A percentile compares a stretch with the other conserved stretches of the same genome.
phyloP scores from a whole-genome alignment of 805 yeast genomes.

The Clavispora santaluciae region DNA sequence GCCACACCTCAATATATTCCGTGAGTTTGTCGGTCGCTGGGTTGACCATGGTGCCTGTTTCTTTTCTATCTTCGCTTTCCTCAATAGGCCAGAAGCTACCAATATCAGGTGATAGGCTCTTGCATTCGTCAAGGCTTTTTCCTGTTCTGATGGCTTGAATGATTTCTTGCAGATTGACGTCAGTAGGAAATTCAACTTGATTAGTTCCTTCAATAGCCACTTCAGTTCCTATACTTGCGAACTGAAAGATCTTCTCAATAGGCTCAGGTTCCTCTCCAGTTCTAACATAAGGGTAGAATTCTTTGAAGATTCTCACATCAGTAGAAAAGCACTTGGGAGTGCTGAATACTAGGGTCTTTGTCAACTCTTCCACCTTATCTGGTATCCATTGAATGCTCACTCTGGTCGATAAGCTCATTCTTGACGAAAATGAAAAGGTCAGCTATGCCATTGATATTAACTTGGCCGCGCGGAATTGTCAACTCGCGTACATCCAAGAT shows the following conservation, averaged over 20 bases:
- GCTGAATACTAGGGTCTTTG: slow-evolving; percentile 46
- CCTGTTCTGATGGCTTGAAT: slow-evolving; percentile 24
- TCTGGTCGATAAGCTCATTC: slow-evolving; percentile 41
- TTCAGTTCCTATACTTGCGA: slow-evolving; percentile 55
- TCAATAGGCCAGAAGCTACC: slow-evolving; percentile 41
- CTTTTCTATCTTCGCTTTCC: slow-evolving; percentile 40
- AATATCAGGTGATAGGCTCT: slow-evolving; percentile 32
- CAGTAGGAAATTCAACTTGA: slow-evolving; percentile 37
- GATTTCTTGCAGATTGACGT: slow-evolving; percentile 39
- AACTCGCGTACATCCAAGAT: background rate
- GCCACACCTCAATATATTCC: slow-evolving; percentile 52
- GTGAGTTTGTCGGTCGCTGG: slow-evolving; percentile 38
- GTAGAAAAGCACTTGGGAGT: slow-evolving; percentile 43
- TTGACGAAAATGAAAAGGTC: background rate
- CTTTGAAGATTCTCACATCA: slow-evolving; percentile 35
- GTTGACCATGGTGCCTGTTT: slow-evolving; percentile 47
- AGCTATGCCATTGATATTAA: too few relatives aligned
- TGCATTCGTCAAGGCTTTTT: slow-evolving; percentile 24
- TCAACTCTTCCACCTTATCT: slow-evolving; percentile 34
- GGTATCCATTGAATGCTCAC: slow-evolving; percentile 52
- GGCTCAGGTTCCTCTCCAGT: slow-evolving; percentile 3
- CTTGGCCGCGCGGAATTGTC: background rate
- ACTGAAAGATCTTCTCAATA: slow-evolving; percentile 40
- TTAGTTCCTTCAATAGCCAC: slow-evolving; percentile 30
- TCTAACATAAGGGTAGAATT: slow-evolving; percentile 11